These are phyloP conservation scores for Lepiota subincarnata DNA, from an alignment of 768 basidiomycete species.

Conservation along the genomic window DNA sequence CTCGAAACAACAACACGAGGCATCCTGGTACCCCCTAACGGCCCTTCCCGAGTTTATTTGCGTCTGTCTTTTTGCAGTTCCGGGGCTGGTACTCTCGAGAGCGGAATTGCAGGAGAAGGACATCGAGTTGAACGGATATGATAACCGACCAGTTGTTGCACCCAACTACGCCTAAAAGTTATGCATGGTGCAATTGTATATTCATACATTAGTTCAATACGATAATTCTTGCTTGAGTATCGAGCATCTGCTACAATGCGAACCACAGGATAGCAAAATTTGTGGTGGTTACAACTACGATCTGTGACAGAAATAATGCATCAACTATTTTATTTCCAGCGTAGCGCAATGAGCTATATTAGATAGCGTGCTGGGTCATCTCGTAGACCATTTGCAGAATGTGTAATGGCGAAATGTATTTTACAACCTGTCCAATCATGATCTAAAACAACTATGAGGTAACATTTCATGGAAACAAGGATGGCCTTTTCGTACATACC, in stretches of 20 bases:
- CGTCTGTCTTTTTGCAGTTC: constrained; percentile 28
- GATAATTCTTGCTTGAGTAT: too few relatives aligned
- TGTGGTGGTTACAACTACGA: background rate
- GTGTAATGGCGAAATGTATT: background rate
- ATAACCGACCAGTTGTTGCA: background rate
- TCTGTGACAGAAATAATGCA: background rate
- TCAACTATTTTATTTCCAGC: too few relatives aligned
- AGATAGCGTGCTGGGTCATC: background rate
- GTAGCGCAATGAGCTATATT: background rate
- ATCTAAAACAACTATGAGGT: background rate
- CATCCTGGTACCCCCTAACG: constrained; percentile 38
- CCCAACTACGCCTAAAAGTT: background rate
- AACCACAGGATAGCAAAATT: background rate
- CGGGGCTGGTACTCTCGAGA: constrained; percentile 30
- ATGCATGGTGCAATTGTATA: too few relatives aligned
- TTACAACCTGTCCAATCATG: constrained; percentile 1
- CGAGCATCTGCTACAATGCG: background rate
- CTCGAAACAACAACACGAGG: constrained; percentile 27
- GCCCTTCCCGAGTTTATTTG: constrained; percentile 36
- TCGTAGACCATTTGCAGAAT: background rate
- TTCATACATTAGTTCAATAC: too few relatives aligned
- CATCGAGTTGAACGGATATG: constrained; percentile 1
- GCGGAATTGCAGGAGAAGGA: constrained; percentile 19
- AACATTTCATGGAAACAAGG: too few relatives aligned
- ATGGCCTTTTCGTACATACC: background rate